phyloP scores from a whole-genome alignment of 495 filamentous ascomycete species.

The Aspergillus haitiensis region DNA sequence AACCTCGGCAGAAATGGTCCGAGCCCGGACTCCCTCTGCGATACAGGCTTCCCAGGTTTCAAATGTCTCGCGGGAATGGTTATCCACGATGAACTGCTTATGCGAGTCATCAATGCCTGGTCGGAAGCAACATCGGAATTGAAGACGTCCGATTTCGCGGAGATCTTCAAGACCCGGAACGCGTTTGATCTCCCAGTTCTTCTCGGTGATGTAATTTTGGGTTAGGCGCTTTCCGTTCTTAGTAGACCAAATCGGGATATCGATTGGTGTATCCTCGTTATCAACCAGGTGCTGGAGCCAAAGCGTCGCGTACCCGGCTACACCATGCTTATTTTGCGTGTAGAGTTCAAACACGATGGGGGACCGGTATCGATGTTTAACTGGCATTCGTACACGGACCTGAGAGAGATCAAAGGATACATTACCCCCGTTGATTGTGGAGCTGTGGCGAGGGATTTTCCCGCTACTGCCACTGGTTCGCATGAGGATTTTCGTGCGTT shows the following conservation, averaged over 20 bases:
- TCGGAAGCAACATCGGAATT: conserved; percentile 78
- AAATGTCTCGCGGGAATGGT: conserved; percentile 85
- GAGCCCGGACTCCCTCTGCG: conserved; percentile 75
- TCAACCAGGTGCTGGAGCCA: conserved; percentile 88
- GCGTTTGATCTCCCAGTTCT: conserved; percentile 57
- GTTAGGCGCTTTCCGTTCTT: conserved; percentile 69
- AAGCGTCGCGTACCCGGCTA: conserved; percentile 72
- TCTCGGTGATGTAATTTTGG: conserved; percentile 86
- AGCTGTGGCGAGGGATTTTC: conserved; percentile 59
- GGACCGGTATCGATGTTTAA: conserved; percentile 84
- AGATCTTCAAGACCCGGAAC: conserved; percentile 69
- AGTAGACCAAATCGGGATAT: conserved; percentile 85
- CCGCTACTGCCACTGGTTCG: conserved; percentile 83
- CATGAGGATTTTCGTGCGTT: conserved; percentile 65
- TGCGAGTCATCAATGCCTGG: conserved; percentile 91
- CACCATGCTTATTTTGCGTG: conserved; percentile 60
- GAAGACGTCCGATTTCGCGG: conserved; percentile 74
- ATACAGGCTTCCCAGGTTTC: conserved; percentile 92
- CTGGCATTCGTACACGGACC: conserved; percentile 70
- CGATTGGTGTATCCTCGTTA: conserved; percentile 69
- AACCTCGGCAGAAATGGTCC: conserved; percentile 64
- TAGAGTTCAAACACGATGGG: conserved; percentile 89
- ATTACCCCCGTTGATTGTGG: conserved; percentile 58
- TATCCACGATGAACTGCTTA: conserved; percentile 77
- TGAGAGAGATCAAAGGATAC: conserved; percentile 68